Conservation (phyloP, 352 stramenopile species). For the Thalassiosira pacifica region DNA sequence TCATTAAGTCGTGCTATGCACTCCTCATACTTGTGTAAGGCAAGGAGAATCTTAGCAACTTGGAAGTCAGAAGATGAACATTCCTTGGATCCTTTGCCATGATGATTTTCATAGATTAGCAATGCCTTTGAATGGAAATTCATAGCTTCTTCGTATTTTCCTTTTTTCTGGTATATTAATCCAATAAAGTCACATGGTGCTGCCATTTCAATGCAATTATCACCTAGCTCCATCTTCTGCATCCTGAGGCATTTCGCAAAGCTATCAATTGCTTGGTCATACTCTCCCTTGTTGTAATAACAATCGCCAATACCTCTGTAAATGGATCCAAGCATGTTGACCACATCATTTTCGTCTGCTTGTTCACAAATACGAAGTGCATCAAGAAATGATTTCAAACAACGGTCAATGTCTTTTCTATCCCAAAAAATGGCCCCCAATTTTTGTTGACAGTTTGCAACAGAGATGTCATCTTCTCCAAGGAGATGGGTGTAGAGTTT, state of each 20-base stretch:
- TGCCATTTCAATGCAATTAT: slow-evolving; percentile 64
- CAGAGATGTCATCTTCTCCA: slow-evolving; percentile 58
- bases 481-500: slow-evolving; percentile 54
- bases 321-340: slow-evolving; percentile 48
- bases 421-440: slow-evolving; percentile 60
- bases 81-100: slow-evolving; percentile 45
- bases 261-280: slow-evolving; percentile 55
- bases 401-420: slow-evolving; percentile 53
- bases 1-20: slow-evolving; percentile 27
- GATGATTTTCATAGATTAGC: slow-evolving; percentile 50
- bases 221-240: slow-evolving; percentile 50
- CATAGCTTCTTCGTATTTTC: slow-evolving; percentile 57
- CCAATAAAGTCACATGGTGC: slow-evolving; percentile 58
- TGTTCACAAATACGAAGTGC: slow-evolving; percentile 57
- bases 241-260: slow-evolving; percentile 61
- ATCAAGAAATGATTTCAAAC: slow-evolving; percentile 48
- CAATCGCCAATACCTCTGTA: slow-evolving; percentile 62
- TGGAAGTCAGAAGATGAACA: slow-evolving; percentile 45
- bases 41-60: slow-evolving; percentile 55
- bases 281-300: slow-evolving; percentile 56
- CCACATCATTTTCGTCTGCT: slow-evolving; percentile 50
- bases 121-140: slow-evolving; percentile 63
- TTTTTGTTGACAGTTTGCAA: slow-evolving; percentile 63
- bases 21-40: slow-evolving; percentile 52
- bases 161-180: slow-evolving; percentile 59